These are phyloP conservation scores for Rutidosis leptorrhynchoides DNA, from an alignment of 129 eudicot genomes.

Conservation along the genomic window DNA sequence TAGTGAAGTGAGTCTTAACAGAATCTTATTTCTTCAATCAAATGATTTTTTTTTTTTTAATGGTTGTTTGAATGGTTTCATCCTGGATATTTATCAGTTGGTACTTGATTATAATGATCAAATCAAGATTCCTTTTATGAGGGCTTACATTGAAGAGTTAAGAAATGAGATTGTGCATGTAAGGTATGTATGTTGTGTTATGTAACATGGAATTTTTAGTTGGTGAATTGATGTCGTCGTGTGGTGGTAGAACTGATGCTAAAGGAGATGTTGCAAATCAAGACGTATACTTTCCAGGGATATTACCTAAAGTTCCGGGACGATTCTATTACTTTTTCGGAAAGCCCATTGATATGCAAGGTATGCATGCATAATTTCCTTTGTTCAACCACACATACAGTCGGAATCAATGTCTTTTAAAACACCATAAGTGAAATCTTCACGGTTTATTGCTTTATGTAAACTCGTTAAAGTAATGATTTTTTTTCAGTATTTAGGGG, in stretches of 20 bases:
- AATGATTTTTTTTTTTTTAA: background rate
- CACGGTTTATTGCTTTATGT: too few relatives aligned
- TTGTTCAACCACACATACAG: background rate
- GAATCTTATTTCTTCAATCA: background rate
- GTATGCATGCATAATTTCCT: slow-evolving; percentile 16
- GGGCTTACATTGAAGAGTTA: slow-evolving; percentile 28
- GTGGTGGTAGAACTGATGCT: slow-evolving; percentile 27
- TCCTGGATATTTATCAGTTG: slow-evolving; percentile 28
- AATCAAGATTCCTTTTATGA: slow-evolving; percentile 54
- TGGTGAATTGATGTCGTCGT: background rate
- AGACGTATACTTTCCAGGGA: slow-evolving; percentile 43
- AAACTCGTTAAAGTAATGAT: too few relatives aligned
- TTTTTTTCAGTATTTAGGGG: too few relatives aligned
- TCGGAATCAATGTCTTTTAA: background rate
- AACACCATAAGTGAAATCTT: too few relatives aligned
- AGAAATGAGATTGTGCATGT: slow-evolving; percentile 37
- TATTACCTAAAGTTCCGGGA: slow-evolving; percentile 61
- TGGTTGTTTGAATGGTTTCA: background rate
- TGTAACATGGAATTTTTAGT: background rate
- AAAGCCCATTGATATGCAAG: slow-evolving; percentile 54
- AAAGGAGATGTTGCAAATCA: slow-evolving; percentile 55
- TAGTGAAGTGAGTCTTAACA: slow-evolving; percentile 38
- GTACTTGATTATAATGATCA: slow-evolving; percentile 56
- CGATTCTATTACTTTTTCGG: slow-evolving; percentile 57
- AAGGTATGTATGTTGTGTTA: slow-evolving; percentile 31